Conservation (phyloP, 2,329 filamentous ascomycete species). For the Aureobasidium leucospermi region DNA sequence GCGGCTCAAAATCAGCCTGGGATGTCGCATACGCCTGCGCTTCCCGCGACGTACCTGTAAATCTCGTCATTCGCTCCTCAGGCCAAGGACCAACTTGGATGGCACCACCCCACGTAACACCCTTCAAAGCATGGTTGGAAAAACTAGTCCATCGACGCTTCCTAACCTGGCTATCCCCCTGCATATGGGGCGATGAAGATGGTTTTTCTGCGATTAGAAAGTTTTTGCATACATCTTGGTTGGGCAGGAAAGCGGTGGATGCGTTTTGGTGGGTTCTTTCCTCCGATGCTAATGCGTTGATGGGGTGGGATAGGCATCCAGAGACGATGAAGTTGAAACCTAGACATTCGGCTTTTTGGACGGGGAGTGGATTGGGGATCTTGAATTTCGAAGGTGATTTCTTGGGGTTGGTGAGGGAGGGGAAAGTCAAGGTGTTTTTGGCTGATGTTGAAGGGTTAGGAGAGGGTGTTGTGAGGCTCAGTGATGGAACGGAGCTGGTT, state of each 20-base stretch:
- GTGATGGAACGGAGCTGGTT: constrained; percentile 36
- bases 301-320: constrained; percentile 37
- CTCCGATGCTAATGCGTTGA: constrained; percentile 44
- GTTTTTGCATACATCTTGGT: constrained; percentile 51
- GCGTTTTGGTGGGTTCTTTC: constrained; percentile 51
- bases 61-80: constrained; percentile 52
- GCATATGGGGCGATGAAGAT: constrained; percentile 60
- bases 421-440: constrained; percentile 49
- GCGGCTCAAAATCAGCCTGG: constrained; percentile 56
- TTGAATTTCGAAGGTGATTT: constrained; percentile 52
- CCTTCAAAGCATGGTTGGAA: constrained; percentile 61
- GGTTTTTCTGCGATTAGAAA: constrained; percentile 49
- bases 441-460: constrained; percentile 47
- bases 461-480: constrained; percentile 40
- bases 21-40: constrained; percentile 56
- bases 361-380: constrained; percentile 50
- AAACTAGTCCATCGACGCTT: constrained; percentile 60
- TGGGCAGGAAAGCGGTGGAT: constrained; percentile 50
- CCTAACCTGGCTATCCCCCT: constrained; percentile 68
- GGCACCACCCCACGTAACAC: constrained; percentile 55
- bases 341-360: constrained; percentile 42
- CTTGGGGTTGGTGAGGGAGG: constrained; percentile 48
- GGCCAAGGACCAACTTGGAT: constrained; percentile 56
- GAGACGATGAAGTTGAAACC: constrained; percentile 37
- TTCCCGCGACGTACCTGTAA: constrained; percentile 44